These are phyloP conservation scores for Sanghuangporus baumii DNA, from an alignment of 1,284 basidiomycete species.

Conservation along the genomic window DNA sequence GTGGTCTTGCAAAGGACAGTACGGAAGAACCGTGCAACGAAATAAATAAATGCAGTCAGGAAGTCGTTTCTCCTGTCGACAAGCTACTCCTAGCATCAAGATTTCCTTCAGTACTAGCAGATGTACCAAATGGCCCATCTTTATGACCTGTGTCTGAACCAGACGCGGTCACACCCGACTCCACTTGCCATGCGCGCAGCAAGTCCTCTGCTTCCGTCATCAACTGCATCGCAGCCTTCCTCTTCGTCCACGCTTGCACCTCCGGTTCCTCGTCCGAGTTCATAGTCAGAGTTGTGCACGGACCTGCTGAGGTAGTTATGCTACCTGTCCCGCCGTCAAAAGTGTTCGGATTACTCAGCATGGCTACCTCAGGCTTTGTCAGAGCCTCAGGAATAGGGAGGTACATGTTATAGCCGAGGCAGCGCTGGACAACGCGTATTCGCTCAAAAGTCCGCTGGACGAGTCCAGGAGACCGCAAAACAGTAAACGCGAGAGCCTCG, in stretches of 20 bases:
- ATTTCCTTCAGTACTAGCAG: background rate
- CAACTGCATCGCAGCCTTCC: constrained; percentile 6
- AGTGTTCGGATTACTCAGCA: background rate
- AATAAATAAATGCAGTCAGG: background rate
- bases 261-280: constrained; percentile 13
- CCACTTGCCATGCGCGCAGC: constrained; percentile 8
- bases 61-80: background rate
- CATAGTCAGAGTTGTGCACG: background rate
- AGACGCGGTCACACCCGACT: constrained; percentile 2
- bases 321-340: background rate
- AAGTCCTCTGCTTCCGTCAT: constrained; percentile 13
- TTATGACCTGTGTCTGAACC: constrained; percentile 2
- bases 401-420: constrained; percentile 54
- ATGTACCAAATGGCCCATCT: background rate
- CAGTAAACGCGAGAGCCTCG: constrained; percentile 27
- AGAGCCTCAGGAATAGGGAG: constrained; percentile 35
- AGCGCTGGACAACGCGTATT: constrained; percentile 55
- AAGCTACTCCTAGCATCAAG: background rate
- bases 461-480: constrained; percentile 44
- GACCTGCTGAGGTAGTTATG: background rate
- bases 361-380: background rate
- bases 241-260: constrained; percentile 7
- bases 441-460: constrained; percentile 50
- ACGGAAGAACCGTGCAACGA: background rate
- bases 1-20: background rate